Evolutionary conservation across 495 filamentous ascomycete species (phyloP).

Genomic region (Hypoxylon cercidicola): DNA sequence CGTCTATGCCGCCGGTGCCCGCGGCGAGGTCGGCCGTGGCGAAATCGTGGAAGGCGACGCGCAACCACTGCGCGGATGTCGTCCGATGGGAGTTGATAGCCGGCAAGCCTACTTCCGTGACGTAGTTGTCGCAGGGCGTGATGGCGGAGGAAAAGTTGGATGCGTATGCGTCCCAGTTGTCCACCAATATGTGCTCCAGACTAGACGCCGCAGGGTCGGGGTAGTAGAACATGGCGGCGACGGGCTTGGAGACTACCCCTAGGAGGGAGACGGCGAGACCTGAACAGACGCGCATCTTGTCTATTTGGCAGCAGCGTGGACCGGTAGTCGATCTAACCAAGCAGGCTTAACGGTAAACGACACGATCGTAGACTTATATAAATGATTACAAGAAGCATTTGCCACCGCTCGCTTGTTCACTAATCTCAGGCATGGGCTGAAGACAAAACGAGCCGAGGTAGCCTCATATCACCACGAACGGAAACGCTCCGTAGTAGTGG

Average conservation of each 20-base stretch:
- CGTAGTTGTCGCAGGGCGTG: slow-evolving; percentile 47
- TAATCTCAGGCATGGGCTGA: slow-evolving; percentile 4
- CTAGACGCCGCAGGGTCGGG: slow-evolving; percentile 39
- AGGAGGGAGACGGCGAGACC: slow-evolving; percentile 9
- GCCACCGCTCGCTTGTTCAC: background rate
- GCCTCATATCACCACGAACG: slow-evolving; percentile 17
- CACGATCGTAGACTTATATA: slow-evolving; percentile 1
- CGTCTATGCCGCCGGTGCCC: slow-evolving; percentile 60
- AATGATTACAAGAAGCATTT: background rate
- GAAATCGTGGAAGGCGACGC: slow-evolving; percentile 65
- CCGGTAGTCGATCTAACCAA: slow-evolving; percentile 1
- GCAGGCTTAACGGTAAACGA: background rate
- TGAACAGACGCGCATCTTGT: slow-evolving; percentile 23
- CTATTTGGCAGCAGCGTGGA: background rate
- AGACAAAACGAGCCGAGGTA: slow-evolving; percentile 15
- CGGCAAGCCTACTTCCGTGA: slow-evolving; percentile 44
- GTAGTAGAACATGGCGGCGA: slow-evolving; percentile 46
- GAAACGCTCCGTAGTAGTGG: slow-evolving; percentile 10
- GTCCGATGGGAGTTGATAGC: slow-evolving; percentile 54
- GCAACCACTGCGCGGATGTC: slow-evolving; percentile 62
- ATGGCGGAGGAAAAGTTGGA: slow-evolving; percentile 48
- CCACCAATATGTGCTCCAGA: slow-evolving; percentile 49
- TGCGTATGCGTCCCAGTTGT: slow-evolving; percentile 46
- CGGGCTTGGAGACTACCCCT: background rate
- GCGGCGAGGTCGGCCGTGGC: slow-evolving; percentile 55